Conservation (phyloP, 306 rosid species). For the Rosa multiflora region DNA sequence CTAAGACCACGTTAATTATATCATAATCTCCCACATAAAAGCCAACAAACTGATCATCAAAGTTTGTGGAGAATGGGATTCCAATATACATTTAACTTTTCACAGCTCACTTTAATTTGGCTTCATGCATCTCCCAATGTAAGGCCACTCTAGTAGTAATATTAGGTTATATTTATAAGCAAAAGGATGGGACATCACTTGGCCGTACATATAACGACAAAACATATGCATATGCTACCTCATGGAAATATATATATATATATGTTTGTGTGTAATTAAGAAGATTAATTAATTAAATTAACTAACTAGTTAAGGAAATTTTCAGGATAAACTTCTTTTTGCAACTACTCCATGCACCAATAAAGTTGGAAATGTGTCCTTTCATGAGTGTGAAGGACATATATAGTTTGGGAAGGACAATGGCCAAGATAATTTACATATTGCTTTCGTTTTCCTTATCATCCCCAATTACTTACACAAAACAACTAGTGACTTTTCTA, state of each 20-base stretch:
- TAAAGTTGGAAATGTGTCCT: constrained; percentile 29
- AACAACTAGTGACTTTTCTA: not conserved
- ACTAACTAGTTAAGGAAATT: not conserved
- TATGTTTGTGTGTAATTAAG: not conserved
- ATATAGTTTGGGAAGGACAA: constrained; percentile 30
- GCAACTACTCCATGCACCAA: not conserved
- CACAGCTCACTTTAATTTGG: constrained; percentile 29
- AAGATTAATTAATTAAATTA: not conserved
- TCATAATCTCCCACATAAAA: not conserved
- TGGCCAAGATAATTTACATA: constrained; percentile 9
- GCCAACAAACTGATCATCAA: constrained; percentile 24
- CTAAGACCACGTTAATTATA: constrained; percentile 16
- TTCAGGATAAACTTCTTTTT: not conserved
- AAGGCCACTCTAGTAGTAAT: not conserved
- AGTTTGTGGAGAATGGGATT: constrained; percentile 66
- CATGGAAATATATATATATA: not conserved
- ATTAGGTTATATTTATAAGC: not conserved
- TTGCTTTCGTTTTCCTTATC: not conserved
- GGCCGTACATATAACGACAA: constrained; percentile 26
- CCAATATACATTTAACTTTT: constrained; percentile 39
- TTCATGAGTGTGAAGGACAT: constrained; percentile 46
- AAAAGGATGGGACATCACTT: constrained; percentile 3
- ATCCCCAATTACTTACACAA: not conserved
- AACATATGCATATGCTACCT: not conserved
- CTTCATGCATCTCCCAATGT: constrained; percentile 35